A percentile compares a stretch with the other conserved stretches of the same genome.
phyloP scores from a whole-genome alignment of 1,284 basidiomycete genomes.

The Pholiota adiposa region DNA sequence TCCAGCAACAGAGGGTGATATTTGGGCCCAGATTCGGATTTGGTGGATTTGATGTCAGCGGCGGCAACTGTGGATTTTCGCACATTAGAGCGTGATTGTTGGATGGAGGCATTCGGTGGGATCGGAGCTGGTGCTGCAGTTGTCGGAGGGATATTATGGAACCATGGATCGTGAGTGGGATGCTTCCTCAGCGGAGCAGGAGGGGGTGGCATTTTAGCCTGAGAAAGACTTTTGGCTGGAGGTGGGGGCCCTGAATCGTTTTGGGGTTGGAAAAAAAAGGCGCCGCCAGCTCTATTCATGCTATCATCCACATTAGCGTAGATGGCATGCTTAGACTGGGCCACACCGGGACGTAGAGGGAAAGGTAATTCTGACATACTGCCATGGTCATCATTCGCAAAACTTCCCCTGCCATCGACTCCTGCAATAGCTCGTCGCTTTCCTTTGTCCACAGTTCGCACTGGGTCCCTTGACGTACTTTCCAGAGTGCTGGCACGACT shows the following conservation, averaged over 20 bases:
- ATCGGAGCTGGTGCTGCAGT: background rate
- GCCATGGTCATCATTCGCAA: background rate
- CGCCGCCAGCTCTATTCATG: background rate
- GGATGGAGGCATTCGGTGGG: background rate
- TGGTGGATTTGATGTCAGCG: background rate
- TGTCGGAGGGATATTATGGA: background rate
- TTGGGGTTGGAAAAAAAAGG: background rate
- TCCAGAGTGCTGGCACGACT: slow-evolving; percentile 4
- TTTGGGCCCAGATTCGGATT: slow-evolving; percentile 1
- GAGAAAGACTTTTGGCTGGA: slow-evolving; percentile 16
- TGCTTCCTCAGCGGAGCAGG: slow-evolving; percentile 4
- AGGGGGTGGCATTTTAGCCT: slow-evolving; percentile 17
- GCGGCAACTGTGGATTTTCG: background rate
- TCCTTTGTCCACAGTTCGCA: slow-evolving; percentile 6
- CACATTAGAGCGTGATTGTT: background rate
- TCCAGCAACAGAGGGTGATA: slow-evolving; percentile 16
- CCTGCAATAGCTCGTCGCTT: slow-evolving; percentile 12
- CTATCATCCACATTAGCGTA: background rate
- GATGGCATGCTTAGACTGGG: background rate
- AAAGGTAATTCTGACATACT: background rate
- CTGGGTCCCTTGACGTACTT: background rate
- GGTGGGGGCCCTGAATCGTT: background rate
- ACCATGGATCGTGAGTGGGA: background rate
- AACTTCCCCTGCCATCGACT: background rate
- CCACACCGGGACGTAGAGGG: background rate